A percentile compares a stretch with the other conserved stretches of the same genome.
phyloP scores from a whole-genome alignment of 257 asterid species.

The Catharanthus roseus region DNA sequence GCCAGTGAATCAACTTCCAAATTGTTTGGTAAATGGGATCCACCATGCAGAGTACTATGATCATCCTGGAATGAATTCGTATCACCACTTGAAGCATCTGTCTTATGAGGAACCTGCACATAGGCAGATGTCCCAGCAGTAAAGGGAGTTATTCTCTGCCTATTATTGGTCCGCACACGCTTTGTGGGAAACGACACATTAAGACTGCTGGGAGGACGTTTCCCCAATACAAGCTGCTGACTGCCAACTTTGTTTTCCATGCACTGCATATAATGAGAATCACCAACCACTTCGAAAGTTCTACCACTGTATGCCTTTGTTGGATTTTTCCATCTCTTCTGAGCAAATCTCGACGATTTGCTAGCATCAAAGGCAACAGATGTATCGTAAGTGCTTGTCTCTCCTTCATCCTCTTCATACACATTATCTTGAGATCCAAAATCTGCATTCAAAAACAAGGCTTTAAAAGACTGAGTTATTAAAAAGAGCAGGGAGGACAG shows the following conservation, averaged over 20 bases:
- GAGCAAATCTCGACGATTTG: conserved; percentile 55
- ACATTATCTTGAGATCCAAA: conserved; percentile 52
- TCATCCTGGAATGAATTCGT: conserved; percentile 92
- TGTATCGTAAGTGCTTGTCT: conserved; percentile 54
- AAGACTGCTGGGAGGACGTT: conserved; percentile 68
- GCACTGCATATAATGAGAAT: conserved; percentile 47
- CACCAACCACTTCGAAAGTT: conserved; percentile 46
- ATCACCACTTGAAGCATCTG: conserved; percentile 96
- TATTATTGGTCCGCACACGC: conserved; percentile 80
- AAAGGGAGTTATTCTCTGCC: conserved; percentile 75
- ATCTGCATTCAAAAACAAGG: conserved; percentile 32
- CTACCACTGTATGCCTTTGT: conserved; percentile 50
- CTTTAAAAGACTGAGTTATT: conserved; percentile 18
- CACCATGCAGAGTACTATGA: conserved; percentile 69
- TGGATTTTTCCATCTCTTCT: conserved; percentile 56
- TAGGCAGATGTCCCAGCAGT: conserved; percentile 68
- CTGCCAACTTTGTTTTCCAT: conserved; percentile 47
- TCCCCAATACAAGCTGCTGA: conserved; percentile 52
- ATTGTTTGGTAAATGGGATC: conserved; percentile 47
- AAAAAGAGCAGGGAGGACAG: conserved; percentile 19
- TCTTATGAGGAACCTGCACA: conserved; percentile 61
- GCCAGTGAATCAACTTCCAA: conserved; percentile 75
- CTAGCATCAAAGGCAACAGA: conserved; percentile 47
- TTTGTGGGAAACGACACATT: conserved; percentile 85
- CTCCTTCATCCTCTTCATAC: conserved; percentile 77